Evolutionary conservation across 192 early-diverging fungal genomes (phyloP).

Genomic region (Gryganskiella cystojenkinii): DNA sequence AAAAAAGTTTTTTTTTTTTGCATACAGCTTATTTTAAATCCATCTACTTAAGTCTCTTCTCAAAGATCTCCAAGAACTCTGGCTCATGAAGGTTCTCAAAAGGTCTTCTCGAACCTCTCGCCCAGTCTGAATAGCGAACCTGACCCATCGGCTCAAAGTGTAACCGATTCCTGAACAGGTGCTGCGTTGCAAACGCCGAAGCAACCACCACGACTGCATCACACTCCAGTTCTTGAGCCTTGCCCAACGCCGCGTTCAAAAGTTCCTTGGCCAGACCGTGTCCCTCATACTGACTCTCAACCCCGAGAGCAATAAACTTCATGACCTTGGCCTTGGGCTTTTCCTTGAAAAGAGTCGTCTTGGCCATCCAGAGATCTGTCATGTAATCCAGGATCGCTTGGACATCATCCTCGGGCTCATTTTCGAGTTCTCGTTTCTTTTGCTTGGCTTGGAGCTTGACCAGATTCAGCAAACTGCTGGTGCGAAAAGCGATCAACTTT

Average conservation of each 20-base stretch:
- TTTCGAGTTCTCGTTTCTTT: background rate
- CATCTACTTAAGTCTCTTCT: slow-evolving; percentile 23
- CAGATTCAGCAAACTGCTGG: slow-evolving; percentile 18
- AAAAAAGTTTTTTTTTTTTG: too few species aligned
- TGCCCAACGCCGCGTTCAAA: slow-evolving; percentile 28
- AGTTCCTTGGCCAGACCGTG: slow-evolving; percentile 38
- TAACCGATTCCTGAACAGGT: slow-evolving; percentile 35
- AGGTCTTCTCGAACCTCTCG: slow-evolving; percentile 5
- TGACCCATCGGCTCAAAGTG: slow-evolving; percentile 36
- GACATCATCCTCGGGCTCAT: slow-evolving; percentile 6
- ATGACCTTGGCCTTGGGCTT: slow-evolving; percentile 40
- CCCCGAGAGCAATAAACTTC: slow-evolving; percentile 52
- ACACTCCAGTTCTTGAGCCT: slow-evolving; percentile 21
- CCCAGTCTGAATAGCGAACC: slow-evolving; percentile 28
- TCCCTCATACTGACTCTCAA: slow-evolving; percentile 24
- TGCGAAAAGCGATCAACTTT: slow-evolving; percentile 34
- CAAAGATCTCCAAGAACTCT: slow-evolving; percentile 42
- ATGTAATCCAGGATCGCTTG: slow-evolving; percentile 21
- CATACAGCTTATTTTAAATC: too few species aligned
- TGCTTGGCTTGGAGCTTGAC: slow-evolving; percentile 1
- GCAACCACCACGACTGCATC: slow-evolving; percentile 45
- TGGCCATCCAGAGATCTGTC: slow-evolving; percentile 25
- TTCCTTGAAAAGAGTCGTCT: slow-evolving; percentile 20
- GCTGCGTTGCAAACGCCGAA: slow-evolving; percentile 49
- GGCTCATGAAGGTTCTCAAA: slow-evolving; percentile 39